Evolutionary conservation across 1,284 basidiomycete genomes (phyloP).

Genomic region (Apiotrichum laibachii): DNA sequence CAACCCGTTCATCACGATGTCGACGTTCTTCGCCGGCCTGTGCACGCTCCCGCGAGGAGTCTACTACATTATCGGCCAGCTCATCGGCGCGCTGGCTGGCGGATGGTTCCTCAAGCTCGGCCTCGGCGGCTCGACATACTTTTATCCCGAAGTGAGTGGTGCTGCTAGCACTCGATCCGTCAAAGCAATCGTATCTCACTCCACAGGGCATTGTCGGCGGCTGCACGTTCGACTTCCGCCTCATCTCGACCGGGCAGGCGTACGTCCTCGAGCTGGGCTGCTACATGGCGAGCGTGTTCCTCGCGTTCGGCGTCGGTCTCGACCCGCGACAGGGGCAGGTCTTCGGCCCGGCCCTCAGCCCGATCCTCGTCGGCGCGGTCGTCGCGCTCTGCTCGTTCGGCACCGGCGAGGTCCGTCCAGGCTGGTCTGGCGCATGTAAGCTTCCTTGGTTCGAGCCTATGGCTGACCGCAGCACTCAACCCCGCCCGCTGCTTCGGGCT

Average conservation of each 20-base stretch:
- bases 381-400: conserved; percentile 2
- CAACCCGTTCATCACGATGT: conserved; percentile 12
- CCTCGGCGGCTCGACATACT: not conserved
- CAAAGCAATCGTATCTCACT: no score
- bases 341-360: not conserved
- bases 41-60: conserved; percentile 8
- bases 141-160: not conserved
- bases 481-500: conserved; percentile 10
- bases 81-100: conserved; percentile 1
- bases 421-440: conserved; percentile 9
- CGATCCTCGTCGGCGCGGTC: conserved; percentile 6
- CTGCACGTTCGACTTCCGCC: conserved; percentile 4
- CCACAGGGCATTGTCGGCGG: conserved; percentile 6
- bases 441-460: not conserved
- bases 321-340: conserved; percentile 6
- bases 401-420: not conserved
- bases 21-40: conserved; percentile 5
- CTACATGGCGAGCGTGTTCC: conserved; percentile 5
- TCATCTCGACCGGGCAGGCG: conserved; percentile 1
- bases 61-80: conserved; percentile 3
- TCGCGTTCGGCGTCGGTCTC: conserved; percentile 12
- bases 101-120: conserved; percentile 6
- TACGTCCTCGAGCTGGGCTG: conserved; percentile 6
- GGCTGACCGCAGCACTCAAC: conserved; percentile 6
- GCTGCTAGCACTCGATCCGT: no score